Conservation (phyloP, 805 yeast genomes). For the Candida parachauliodes region DNA sequence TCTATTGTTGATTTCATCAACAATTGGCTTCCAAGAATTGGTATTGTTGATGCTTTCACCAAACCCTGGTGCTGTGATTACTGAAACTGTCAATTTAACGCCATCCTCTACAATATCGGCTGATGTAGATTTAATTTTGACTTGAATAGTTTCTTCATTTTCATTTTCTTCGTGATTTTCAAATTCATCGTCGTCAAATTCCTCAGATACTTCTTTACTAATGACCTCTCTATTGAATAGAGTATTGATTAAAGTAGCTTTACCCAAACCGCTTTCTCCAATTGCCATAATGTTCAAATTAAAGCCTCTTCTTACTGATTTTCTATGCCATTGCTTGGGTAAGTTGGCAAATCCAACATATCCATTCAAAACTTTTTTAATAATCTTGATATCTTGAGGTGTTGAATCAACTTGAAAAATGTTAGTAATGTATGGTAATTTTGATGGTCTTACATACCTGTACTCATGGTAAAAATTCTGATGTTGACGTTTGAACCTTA, state of each 20-base stretch:
- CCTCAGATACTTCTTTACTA: conserved; percentile 31
- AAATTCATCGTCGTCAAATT: conserved; percentile 18
- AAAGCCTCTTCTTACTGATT: conserved; percentile 86
- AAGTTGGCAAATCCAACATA: conserved; percentile 96
- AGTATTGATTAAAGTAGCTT: conserved; percentile 87
- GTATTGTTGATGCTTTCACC: conserved; percentile 77
- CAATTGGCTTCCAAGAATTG: conserved; percentile 83
- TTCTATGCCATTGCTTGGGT: conserved; percentile 98
- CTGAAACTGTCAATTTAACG: conserved; percentile 77
- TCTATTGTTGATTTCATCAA: conserved; percentile 81
- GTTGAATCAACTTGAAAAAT: conserved; percentile 2
- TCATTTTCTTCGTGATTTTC: conserved; percentile 27
- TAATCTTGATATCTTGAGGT: conserved; percentile 49
- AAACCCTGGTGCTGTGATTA: conserved; percentile 90
- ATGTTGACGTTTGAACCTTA: background rate
- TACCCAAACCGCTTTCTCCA: conserved; percentile 91
- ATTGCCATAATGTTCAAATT: conserved; percentile 84
- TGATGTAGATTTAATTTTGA: conserved; percentile 23
- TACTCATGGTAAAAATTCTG: conserved; percentile 2
- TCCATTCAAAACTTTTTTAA: conserved; percentile 81
- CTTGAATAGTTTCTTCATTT: conserved; percentile 15
- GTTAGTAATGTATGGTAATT: background rate
- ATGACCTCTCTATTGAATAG: conserved; percentile 54
- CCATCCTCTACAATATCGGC: conserved; percentile 80
- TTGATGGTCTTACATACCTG: conserved; percentile 5